phyloP scores from a whole-genome alignment of 768 basidiomycete species.

The Phylloporus sp. region DNA sequence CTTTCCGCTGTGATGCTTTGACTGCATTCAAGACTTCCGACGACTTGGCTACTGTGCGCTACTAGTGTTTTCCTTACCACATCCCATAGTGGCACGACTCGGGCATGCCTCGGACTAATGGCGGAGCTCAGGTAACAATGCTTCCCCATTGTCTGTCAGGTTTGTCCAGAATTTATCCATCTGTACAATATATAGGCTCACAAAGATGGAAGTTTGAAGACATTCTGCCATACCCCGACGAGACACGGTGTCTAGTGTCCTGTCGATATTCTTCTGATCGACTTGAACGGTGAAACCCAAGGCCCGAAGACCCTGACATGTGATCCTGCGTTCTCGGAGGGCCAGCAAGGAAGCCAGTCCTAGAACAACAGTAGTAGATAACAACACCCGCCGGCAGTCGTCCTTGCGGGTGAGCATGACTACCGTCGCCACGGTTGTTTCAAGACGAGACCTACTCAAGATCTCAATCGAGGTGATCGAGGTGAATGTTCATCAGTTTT shows the following conservation, averaged over 20 bases:
- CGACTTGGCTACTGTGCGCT: too few relatives aligned
- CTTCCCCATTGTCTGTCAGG: too few relatives aligned
- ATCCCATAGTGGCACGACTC: too few relatives aligned
- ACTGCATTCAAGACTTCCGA: too few relatives aligned
- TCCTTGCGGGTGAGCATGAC: background rate
- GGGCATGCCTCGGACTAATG: too few relatives aligned
- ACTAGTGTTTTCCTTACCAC: too few relatives aligned
- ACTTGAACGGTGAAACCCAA: background rate
- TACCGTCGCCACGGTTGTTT: constrained; percentile 3
- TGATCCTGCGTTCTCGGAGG: background rate
- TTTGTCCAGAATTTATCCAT: background rate
- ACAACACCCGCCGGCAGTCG: background rate
- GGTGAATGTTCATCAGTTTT: background rate
- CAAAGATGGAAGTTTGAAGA: background rate
- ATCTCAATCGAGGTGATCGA: constrained; percentile 16
- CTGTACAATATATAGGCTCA: background rate
- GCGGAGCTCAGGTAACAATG: too few relatives aligned
- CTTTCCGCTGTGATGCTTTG: too few relatives aligned
- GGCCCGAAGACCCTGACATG: background rate
- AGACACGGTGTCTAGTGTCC: background rate
- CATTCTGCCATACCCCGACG: too few relatives aligned
- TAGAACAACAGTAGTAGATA: too few relatives aligned
- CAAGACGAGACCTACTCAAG: background rate
- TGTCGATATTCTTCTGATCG: background rate
- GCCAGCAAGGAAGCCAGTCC: background rate